Conservation (phyloP, 495 filamentous ascomycete genomes). For the Neurospora cerealis region DNA sequence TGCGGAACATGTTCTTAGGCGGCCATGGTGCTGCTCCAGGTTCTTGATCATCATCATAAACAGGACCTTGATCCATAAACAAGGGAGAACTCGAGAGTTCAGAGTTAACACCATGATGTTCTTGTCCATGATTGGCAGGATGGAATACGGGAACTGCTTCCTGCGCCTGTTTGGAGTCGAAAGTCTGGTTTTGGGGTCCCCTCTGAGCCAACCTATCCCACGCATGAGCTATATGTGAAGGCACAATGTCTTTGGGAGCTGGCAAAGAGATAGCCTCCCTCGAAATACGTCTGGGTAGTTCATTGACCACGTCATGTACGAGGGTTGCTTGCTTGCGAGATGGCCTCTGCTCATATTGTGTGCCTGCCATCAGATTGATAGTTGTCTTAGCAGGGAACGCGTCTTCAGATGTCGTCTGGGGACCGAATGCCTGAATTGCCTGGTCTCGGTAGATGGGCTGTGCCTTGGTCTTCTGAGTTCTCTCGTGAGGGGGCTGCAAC, state of each 20-base stretch:
- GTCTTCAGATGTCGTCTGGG: background rate
- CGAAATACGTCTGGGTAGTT: background rate
- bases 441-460: background rate
- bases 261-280: background rate
- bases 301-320: background rate
- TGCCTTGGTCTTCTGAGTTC: background rate
- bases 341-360: background rate
- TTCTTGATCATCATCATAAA: background rate
- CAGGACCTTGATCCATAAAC: background rate
- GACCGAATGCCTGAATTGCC: background rate
- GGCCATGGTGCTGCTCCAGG: background rate
- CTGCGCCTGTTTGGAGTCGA: background rate
- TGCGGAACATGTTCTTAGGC: background rate
- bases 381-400: background rate
- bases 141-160: background rate
- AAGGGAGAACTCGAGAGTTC: background rate
- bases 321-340: background rate
- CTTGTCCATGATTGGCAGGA: background rate
- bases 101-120: background rate
- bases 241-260: background rate
- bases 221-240: background rate
- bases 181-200: background rate
- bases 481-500: background rate
- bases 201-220: background rate
- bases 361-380: background rate